phyloP scores from a whole-genome alignment of 2,329 filamentous ascomycete genomes.

The Sporothrix euskadiensis region DNA sequence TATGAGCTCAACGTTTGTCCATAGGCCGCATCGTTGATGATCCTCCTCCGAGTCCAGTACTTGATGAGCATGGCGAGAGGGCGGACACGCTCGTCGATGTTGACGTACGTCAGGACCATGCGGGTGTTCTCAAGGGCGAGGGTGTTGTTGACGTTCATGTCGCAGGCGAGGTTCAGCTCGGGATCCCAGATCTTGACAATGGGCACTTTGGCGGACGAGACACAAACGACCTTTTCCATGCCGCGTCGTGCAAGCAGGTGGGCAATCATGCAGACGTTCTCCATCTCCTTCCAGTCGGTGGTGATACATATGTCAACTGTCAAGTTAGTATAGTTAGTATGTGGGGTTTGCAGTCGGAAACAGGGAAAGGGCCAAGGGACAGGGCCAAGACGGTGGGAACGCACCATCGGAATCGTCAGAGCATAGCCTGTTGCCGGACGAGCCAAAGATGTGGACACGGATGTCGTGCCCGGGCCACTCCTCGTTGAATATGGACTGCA shows the following conservation, averaged over 20 bases:
- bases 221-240: constrained; percentile 95
- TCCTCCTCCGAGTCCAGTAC: constrained; percentile 89
- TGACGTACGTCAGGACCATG: constrained; percentile 96
- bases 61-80: constrained; percentile 96
- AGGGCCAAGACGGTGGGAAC: constrained; percentile 37
- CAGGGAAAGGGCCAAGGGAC: background rate
- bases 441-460: constrained; percentile 92
- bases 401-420: constrained; percentile 94
- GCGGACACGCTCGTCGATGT: constrained; percentile 86
- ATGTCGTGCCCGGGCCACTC: constrained; percentile 92
- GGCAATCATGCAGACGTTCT: constrained; percentile 87
- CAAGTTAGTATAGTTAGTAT: background rate
- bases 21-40: constrained; percentile 93
- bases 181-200: constrained; percentile 99
- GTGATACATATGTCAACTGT: constrained; percentile 97
- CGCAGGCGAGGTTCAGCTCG: constrained; percentile 82
- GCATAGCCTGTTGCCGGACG: constrained; percentile 90
- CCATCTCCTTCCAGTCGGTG: constrained; percentile 81
- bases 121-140: constrained; percentile 92
- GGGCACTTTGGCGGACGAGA: constrained; percentile 91
- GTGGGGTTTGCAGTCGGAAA: background rate
- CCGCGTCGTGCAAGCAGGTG: constrained; percentile 82
- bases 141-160: constrained; percentile 99
- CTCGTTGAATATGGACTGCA: constrained; percentile 83
- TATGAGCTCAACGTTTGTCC: constrained; percentile 96